Conservation (phyloP, 306 rosid species). For the Arachis hypogaea region DNA sequence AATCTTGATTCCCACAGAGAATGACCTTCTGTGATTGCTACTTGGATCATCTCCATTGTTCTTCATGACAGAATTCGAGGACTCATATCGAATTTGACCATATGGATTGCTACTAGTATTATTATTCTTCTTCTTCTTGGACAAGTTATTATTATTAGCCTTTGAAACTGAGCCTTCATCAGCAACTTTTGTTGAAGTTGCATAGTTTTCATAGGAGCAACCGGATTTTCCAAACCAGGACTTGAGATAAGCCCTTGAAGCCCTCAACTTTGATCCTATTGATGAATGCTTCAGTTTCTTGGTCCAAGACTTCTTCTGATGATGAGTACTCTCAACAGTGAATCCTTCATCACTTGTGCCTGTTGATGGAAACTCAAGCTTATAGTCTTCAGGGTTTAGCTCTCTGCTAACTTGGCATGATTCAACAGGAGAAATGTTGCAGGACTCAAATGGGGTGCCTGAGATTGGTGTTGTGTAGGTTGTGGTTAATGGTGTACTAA, state of each 20-base stretch:
- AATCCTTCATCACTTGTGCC: conserved; percentile 37
- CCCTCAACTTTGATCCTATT: conserved; percentile 74
- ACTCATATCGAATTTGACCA: conserved; percentile 43
- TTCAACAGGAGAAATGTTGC: conserved; percentile 79
- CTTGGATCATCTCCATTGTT: conserved; percentile 43
- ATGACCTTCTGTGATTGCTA: conserved; percentile 76
- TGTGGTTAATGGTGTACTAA: conserved; percentile 76
- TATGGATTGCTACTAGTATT: conserved; percentile 38
- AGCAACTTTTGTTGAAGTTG: conserved; percentile 64
- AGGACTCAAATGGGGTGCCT: conserved; percentile 87
- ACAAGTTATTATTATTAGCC: background rate
- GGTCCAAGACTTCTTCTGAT: conserved; percentile 72
- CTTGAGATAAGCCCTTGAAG: conserved; percentile 85
- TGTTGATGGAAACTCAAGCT: conserved; percentile 42
- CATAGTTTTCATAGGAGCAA: conserved; percentile 74
- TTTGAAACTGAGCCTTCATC: conserved; percentile 72
- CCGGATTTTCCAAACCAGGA: conserved; percentile 83
- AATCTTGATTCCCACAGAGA: conserved; percentile 68
- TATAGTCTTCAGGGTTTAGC: conserved; percentile 63
- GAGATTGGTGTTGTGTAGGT: conserved; percentile 68
- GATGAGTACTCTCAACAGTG: conserved; percentile 30
- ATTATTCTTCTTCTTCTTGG: too few relatives aligned
- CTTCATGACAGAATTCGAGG: conserved; percentile 47
- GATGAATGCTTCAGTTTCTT: conserved; percentile 78
- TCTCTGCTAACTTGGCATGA: conserved; percentile 83